Evolutionary conservation across 495 filamentous ascomycete species (phyloP).

Genomic region (Immersiella caudata): DNA sequence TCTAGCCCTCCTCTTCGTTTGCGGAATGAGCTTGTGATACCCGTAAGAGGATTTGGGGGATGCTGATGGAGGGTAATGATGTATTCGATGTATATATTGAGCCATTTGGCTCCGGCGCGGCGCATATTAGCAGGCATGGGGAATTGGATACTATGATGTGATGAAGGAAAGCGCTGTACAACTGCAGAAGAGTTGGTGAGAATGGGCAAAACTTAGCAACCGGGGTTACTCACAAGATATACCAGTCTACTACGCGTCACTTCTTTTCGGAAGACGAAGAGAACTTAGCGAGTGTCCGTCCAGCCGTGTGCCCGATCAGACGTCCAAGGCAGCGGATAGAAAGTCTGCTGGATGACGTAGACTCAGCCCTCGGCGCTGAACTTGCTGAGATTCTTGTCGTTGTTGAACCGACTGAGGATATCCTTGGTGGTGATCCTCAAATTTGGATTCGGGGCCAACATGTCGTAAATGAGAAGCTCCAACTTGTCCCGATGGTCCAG

Average conservation of each 20-base stretch:
- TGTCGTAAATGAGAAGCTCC: conserved; percentile 47
- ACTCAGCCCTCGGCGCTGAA: conserved; percentile 18
- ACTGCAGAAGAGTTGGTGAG: neutral
- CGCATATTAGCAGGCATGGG: neutral
- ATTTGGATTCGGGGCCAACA: conserved; percentile 48
- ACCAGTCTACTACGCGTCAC: neutral
- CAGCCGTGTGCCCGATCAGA: too few relatives aligned
- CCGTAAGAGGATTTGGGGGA: neutral
- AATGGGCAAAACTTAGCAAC: neutral
- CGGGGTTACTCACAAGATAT: neutral
- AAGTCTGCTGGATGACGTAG: too few relatives aligned
- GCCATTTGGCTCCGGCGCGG: neutral
- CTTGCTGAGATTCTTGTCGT: conserved; percentile 31
- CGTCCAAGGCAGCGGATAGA: too few relatives aligned
- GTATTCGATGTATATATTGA: neutral
- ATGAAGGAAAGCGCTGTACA: neutral
- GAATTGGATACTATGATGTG: neutral
- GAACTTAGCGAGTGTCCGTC: too few relatives aligned
- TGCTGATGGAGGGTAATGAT: neutral
- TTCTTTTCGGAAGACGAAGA: neutral
- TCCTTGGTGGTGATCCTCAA: conserved; percentile 47
- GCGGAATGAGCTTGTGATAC: conserved; percentile 28
- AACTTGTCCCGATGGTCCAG: conserved; percentile 44
- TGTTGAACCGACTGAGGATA: conserved; percentile 40
- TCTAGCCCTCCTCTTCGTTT: conserved; percentile 57